Conservation (phyloP, 441 rosid species). For the Capsella rubella region DNA sequence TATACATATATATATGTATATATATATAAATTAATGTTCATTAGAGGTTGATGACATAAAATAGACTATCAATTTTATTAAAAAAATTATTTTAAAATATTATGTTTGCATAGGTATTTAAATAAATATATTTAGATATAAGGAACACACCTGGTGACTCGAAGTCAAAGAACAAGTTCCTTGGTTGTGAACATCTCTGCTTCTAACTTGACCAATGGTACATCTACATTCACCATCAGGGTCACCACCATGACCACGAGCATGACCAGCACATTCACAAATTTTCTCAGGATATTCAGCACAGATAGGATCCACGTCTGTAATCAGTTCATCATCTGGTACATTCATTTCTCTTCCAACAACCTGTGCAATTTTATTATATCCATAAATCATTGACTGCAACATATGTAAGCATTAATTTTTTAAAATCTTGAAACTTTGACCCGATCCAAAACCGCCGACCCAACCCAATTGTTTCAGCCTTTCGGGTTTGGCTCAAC, state of each 20-base stretch:
- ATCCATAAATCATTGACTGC: background rate
- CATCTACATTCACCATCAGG: background rate
- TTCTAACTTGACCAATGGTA: background rate
- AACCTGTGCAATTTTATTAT: background rate
- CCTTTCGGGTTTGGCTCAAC: no score
- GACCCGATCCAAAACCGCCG: no score
- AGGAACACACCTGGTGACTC: background rate
- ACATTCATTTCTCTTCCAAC: background rate
- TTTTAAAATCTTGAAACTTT: background rate
- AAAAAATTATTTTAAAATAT: no score
- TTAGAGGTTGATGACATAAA: background rate
- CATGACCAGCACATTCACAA: background rate
- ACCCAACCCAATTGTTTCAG: no score
- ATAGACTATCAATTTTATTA: background rate
- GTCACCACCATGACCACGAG: background rate
- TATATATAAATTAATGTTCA: background rate
- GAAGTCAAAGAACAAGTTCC: background rate
- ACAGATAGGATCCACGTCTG: no score
- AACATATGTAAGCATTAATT: background rate
- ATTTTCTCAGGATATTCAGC: background rate
- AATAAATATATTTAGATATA: no score
- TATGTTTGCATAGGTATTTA: no score
- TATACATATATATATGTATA: background rate
- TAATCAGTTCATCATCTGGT: background rate
- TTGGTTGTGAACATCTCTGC: background rate